These are phyloP conservation scores for Saccharomyces mikatae DNA, from an alignment of 805 yeast species.

Conservation along the genomic window DNA sequence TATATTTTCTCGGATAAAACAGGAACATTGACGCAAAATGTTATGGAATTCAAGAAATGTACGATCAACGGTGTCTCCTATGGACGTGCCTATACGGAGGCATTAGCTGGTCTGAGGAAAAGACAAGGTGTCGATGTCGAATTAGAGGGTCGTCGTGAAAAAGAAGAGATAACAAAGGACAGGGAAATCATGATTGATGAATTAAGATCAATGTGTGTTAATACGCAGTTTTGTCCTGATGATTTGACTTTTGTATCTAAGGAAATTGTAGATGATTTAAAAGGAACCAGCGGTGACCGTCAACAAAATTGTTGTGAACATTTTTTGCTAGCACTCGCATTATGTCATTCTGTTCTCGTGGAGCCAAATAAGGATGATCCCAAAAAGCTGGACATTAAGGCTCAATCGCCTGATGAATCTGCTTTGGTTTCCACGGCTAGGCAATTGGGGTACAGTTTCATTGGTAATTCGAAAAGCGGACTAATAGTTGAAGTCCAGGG, in stretches of 20 bases:
- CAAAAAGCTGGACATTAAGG: constrained; percentile 49
- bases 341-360: constrained; percentile 71
- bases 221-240: constrained; percentile 41
- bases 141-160: constrained; percentile 46
- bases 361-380: constrained; percentile 60
- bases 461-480: constrained; percentile 60
- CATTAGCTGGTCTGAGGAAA: constrained; percentile 69
- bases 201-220: constrained; percentile 33
- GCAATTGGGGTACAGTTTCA: constrained; percentile 63
- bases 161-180: constrained; percentile 48
- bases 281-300: constrained; percentile 35
- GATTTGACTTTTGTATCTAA: constrained; percentile 66
- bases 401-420: constrained; percentile 85
- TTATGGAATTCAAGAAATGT: constrained; percentile 80
- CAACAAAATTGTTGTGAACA: constrained; percentile 60
- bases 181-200: constrained; percentile 47
- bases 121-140: constrained; percentile 72
- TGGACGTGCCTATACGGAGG: constrained; percentile 80
- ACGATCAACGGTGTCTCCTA: constrained; percentile 66
- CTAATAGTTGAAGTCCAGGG: constrained; percentile 63
- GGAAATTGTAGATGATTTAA: constrained; percentile 53
- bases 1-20: constrained; percentile 80
- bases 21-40: constrained; percentile 76
- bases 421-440: constrained; percentile 80
- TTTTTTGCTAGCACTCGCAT: constrained; percentile 66